Evolutionary conservation across 306 rosid species (phyloP).

Genomic region (Cucumis sativus): DNA sequence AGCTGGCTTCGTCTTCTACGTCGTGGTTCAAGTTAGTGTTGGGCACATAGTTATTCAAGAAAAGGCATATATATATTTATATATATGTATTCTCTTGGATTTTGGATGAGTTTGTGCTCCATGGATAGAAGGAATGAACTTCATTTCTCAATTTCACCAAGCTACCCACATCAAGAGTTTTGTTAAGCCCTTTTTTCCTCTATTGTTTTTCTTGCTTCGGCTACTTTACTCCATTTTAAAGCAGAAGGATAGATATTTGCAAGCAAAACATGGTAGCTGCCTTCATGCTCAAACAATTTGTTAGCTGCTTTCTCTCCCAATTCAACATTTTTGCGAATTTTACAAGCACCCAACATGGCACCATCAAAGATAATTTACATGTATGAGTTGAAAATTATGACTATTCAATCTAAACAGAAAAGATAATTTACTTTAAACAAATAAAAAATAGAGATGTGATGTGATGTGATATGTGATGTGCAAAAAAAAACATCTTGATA

Average conservation of each 20-base stretch:
- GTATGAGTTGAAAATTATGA: constrained; percentile 9
- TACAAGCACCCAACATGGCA: constrained; percentile 86
- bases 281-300: constrained; percentile 52
- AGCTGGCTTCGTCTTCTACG: constrained; percentile 74
- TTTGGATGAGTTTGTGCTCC: constrained; percentile 74
- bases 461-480: too few relatives aligned
- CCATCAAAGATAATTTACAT: constrained; percentile 12
- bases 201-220: constrained; percentile 49
- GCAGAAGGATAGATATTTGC: constrained; percentile 73
- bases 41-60: constrained; percentile 58
- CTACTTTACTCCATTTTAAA: constrained; percentile 80
- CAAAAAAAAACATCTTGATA: too few relatives aligned
- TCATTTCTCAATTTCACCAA: too few relatives aligned
- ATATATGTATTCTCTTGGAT: constrained; percentile 48
- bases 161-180: too few relatives aligned
- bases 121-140: constrained; percentile 53
- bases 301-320: constrained; percentile 64
- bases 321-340: constrained; percentile 62
- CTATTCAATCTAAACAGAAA: constrained; percentile 31
- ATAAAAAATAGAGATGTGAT: too few relatives aligned
- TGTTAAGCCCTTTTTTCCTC: constrained; percentile 23
- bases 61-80: background rate
- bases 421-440: too few relatives aligned
- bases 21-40: constrained; percentile 59
- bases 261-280: constrained; percentile 77